Evolutionary conservation across 306 rosid species (phyloP).

Genomic region (Chamaecrista fasciculata): DNA sequence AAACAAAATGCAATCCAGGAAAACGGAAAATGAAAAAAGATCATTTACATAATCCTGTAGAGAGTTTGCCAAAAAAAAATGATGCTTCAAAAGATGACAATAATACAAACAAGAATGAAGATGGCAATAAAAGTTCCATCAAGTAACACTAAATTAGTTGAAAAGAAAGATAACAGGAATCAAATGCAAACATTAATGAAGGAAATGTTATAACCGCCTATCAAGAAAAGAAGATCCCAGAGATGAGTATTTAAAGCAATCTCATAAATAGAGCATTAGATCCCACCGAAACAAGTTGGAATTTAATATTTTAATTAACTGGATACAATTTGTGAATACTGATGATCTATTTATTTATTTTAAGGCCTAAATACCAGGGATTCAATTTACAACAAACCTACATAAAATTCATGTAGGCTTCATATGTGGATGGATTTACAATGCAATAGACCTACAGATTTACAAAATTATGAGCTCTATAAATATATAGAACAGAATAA

Average conservation of each 20-base stretch:
- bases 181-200: not conserved
- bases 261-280: slow-evolving; percentile 1
- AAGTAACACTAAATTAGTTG: not conserved
- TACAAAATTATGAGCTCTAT: not conserved
- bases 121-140: not conserved
- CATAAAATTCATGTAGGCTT: not conserved
- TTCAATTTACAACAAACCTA: not conserved
- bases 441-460: not conserved
- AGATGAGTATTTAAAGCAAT: not conserved
- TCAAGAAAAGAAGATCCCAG: not conserved
- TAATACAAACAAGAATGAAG: not conserved
- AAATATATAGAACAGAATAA: not conserved
- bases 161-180: not conserved
- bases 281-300: not conserved
- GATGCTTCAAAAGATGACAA: not conserved
- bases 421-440: not conserved
- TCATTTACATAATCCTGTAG: not conserved
- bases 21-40: not conserved
- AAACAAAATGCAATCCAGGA: not conserved
- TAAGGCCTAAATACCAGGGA: not conserved
- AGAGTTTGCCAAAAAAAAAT: not conserved
- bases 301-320: not conserved
- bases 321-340: not conserved
- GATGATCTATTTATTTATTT: not conserved
- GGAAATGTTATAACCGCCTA: not conserved